Conservation (phyloP, 2,329 filamentous ascomycete genomes). For the Colletotrichum nymphaeae region DNA sequence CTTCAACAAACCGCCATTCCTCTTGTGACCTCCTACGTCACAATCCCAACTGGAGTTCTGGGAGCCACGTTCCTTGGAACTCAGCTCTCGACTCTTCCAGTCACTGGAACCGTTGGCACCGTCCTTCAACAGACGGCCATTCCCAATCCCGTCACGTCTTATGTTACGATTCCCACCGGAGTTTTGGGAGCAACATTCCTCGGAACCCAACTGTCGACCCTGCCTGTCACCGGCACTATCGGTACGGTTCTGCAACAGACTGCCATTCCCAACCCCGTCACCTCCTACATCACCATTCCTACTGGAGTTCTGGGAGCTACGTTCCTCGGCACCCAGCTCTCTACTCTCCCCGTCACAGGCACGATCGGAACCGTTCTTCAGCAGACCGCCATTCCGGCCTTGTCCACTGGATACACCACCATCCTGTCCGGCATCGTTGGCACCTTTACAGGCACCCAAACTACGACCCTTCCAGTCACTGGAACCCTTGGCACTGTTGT, state of each 20-base stretch:
- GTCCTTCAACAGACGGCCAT: neutral
- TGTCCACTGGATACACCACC: neutral
- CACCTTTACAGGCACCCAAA: conserved; percentile 5
- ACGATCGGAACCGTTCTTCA: neutral
- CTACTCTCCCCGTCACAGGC: neutral
- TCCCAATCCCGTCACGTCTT: neutral
- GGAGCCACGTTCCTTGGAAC: neutral
- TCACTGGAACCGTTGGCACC: neutral
- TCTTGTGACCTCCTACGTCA: neutral
- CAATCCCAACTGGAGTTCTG: neutral
- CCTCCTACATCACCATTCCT: neutral
- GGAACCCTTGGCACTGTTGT: conserved; percentile 1
- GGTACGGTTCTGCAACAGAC: neutral
- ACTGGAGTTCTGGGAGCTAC: neutral
- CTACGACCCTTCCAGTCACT: neutral
- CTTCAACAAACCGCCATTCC: neutral
- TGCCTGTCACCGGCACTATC: neutral
- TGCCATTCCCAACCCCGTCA: neutral
- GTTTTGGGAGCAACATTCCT: neutral
- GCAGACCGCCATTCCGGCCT: neutral
- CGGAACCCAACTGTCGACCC: neutral
- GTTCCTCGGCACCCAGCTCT: neutral
- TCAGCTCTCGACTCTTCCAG: neutral
- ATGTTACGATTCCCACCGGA: neutral
- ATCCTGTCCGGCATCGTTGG: neutral